Base-by-base conservation (phyloP, 2,329 filamentous ascomycete species). In the Ophiostoma sp. region DNA sequence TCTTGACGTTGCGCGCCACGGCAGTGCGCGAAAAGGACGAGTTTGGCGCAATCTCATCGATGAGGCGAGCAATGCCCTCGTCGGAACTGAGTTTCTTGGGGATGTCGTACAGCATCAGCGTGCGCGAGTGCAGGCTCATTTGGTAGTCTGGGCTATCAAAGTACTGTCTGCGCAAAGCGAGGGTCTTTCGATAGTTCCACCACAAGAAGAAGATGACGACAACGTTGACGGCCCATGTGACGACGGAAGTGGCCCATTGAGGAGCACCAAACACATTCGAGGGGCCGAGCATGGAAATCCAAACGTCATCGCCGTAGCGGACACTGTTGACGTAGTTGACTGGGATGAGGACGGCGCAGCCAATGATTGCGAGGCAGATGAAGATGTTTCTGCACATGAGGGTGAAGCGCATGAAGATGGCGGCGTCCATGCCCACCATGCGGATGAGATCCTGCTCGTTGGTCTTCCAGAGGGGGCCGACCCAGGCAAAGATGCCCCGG, bases 341-440 rank as follows among this genome's bases (percentile, higher is more conserved):
- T 0, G 95, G 95, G 52, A 97, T 87, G 72, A 97, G 83, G 70
- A 98, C 86, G 66, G 82, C 83, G 72, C 91, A 89, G 18, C 91
- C 92, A 44, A 96, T 77, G 6, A 96, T 72, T 41, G 88, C 85
- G 68, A 97, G 79, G 7, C 86, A 79, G 41, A 90, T 76, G 76
- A 98, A 97, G 72, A 98, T 91, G 76, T 97, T 95, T 70, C 95
- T 88, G 75, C 91, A 91, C 95, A 99, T 98, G 73, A 88, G 85
- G 65, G 89, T 86, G 75, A 97, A 93, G 66, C 94, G 89, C 72
- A 99, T 81, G 77, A 99, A 98, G 64, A 99, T 81, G 8, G 91
- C 90, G 8, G 93, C 95, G 78, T 99, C 95, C 81, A 99, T 82
- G 65, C 95, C 95, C 52, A 97, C 88, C 74, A 90, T 87, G n/a